Conservation (phyloP, 2,329 filamentous ascomycete genomes). For the Colletotrichum sp. region DNA sequence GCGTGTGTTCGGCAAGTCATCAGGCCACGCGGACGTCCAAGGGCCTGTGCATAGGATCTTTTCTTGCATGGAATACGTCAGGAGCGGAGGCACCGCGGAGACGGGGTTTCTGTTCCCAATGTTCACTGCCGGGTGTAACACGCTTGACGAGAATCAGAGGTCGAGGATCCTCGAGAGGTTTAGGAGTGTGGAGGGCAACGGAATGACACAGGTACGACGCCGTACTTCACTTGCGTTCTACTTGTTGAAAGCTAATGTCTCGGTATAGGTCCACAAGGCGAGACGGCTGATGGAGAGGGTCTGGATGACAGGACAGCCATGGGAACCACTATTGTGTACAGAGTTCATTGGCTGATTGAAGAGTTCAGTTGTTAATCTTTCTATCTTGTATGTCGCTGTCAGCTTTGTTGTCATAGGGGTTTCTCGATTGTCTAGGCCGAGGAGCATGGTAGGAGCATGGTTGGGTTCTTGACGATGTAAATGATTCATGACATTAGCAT, state of each 20-base stretch:
- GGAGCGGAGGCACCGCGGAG: conserved; percentile 72
- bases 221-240: not conserved
- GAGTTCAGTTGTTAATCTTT: not conserved
- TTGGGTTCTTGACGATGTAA: not conserved
- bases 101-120: conserved; percentile 79
- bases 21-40: conserved; percentile 64
- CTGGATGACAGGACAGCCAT: conserved; percentile 70
- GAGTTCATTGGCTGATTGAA: conserved; percentile 68
- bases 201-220: conserved; percentile 72
- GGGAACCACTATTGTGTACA: conserved; percentile 69
- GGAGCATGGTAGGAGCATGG: not conserved
- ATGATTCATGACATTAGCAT: not conserved
- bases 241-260: not conserved
- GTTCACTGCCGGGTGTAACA: conserved; percentile 83
- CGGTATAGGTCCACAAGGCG: conserved; percentile 58
- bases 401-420: not conserved
- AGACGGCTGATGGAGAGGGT: conserved; percentile 69
- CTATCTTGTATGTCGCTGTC: not conserved
- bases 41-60: conserved; percentile 67
- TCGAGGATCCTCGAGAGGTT: conserved; percentile 69
- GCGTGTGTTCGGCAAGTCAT: conserved; percentile 68
- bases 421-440: not conserved
- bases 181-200: conserved; percentile 70
- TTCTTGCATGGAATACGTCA: conserved; percentile 63
- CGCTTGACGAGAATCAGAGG: conserved; percentile 58